Percentiles rank a stretch among this genome's conserved stretches.
Evolutionary conservation across 1,284 basidiomycete genomes (phyloP).

Genomic region (Heterobasidion annosum): DNA sequence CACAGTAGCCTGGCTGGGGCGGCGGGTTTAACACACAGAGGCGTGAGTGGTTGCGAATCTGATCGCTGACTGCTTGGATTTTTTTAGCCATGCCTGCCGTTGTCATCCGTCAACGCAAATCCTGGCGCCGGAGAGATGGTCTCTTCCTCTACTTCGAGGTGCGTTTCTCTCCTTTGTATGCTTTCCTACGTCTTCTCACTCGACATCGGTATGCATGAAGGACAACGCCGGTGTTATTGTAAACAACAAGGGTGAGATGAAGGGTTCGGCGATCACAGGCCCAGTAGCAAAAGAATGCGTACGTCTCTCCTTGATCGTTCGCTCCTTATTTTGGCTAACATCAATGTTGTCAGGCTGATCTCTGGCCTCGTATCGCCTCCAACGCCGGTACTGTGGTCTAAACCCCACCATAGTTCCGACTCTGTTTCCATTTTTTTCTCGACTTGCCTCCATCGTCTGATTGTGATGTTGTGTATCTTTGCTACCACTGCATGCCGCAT

Average conservation of each 20-base stretch:
- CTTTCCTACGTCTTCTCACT: not conserved
- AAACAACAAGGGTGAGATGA: constrained; percentile 99
- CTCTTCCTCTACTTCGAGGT: constrained; percentile 99
- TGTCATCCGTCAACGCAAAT: constrained; percentile 96
- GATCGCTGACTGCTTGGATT: not conserved
- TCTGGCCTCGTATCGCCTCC: constrained; percentile 99
- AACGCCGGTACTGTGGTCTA: constrained; percentile 97
- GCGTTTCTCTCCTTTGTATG: constrained; percentile 12
- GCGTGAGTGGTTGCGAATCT: not conserved
- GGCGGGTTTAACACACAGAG: not conserved
- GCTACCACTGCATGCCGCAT: not conserved
- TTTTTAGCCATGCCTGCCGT: constrained; percentile 90
- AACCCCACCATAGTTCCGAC: constrained; percentile 16
- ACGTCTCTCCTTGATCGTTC: constrained; percentile 22
- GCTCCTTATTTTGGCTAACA: not conserved
- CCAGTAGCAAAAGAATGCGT: constrained; percentile 97
- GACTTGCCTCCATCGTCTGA: not conserved
- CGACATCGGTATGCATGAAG: constrained; percentile 22
- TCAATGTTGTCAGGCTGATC: constrained; percentile 63
- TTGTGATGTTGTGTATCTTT: constrained; percentile 9
- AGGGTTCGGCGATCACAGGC: constrained; percentile 97
- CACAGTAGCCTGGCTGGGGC: not conserved
- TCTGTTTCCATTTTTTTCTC: constrained; percentile 8
- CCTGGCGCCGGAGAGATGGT: constrained; percentile 97
- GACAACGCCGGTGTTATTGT: constrained; percentile 97